Conservation (phyloP, 495 filamentous ascomycete genomes). For the Penicillium ochrochloron region DNA sequence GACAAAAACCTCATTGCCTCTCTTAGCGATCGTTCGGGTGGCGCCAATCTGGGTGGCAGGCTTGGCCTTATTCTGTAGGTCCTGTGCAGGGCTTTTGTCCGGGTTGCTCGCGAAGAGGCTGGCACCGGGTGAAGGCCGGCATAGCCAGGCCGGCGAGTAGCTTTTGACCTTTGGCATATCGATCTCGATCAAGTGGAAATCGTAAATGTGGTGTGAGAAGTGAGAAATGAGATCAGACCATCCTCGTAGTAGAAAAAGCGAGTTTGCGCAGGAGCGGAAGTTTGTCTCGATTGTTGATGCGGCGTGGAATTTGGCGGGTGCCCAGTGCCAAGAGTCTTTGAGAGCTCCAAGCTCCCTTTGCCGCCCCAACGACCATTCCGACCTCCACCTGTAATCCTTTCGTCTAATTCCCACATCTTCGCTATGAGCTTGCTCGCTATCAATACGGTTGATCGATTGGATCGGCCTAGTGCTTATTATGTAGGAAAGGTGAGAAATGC, state of each 20-base stretch:
- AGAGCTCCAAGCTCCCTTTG: constrained; percentile 37
- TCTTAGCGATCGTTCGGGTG: constrained; percentile 68
- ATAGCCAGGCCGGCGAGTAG: constrained; percentile 84
- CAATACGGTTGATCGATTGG: constrained; percentile 82
- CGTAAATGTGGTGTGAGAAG: neutral
- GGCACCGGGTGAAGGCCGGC: constrained; percentile 72
- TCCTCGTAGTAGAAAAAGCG: constrained; percentile 13
- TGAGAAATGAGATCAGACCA: constrained; percentile 10
- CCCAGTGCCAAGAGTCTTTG: constrained; percentile 34
- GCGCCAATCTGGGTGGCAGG: constrained; percentile 55
- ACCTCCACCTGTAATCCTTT: constrained; percentile 1
- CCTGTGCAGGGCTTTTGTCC: constrained; percentile 37
- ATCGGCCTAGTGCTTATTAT: constrained; percentile 89
- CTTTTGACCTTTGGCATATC: constrained; percentile 79
- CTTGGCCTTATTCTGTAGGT: constrained; percentile 42
- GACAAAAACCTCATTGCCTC: constrained; percentile 81
- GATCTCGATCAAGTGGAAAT: neutral
- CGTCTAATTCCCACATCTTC: constrained; percentile 7
- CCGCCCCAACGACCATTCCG: constrained; percentile 16
- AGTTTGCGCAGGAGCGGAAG: constrained; percentile 8
- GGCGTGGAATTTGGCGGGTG: constrained; percentile 31
- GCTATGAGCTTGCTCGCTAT: constrained; percentile 29
- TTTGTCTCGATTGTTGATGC: constrained; percentile 27
- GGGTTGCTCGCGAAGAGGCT: constrained; percentile 63
- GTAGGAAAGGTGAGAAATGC: constrained; percentile 64